These are phyloP conservation scores for Puya raimondii DNA, from an alignment of 176 grass and related monocot genomes.

Conservation along the genomic window DNA sequence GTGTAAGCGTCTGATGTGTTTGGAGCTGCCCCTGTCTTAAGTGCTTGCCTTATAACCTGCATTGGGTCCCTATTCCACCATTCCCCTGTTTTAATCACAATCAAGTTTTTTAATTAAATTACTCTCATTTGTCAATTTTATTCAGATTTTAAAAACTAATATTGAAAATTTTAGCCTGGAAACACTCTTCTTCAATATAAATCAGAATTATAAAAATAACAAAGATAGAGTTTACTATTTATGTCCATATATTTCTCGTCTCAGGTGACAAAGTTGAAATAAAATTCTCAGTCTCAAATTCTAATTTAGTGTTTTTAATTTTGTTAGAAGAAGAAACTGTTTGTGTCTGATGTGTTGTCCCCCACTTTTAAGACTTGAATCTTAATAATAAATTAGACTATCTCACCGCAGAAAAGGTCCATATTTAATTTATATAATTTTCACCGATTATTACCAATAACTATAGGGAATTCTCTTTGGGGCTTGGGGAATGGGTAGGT, in stretches of 20 bases:
- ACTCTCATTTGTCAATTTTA: background rate
- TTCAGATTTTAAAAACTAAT: background rate
- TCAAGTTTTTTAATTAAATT: conserved; percentile 1
- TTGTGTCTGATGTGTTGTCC: too few species aligned
- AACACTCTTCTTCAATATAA: too few species aligned
- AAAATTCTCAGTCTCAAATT: too few species aligned
- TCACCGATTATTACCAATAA: conserved; percentile 32
- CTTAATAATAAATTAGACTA: too few species aligned
- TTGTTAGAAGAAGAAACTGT: background rate
- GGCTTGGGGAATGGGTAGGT: conserved; percentile 65
- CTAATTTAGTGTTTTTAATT: background rate
- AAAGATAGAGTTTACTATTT: too few species aligned
- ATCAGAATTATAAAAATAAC: too few species aligned
- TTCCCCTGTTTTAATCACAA: conserved; percentile 35
- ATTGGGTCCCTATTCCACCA: conserved; percentile 81
- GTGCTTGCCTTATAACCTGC: conserved; percentile 53
- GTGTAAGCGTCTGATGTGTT: conserved; percentile 62
- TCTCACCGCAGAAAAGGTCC: too few species aligned
- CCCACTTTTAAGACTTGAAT: too few species aligned
- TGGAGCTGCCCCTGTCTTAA: conserved; percentile 59
- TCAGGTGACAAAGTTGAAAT: too few species aligned
- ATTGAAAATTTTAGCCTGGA: background rate
- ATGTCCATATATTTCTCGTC: too few species aligned
- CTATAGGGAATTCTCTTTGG: conserved; percentile 42
- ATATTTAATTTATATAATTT: background rate